Base-by-base conservation (phyloP, 108 stramenopile genomes). In the Cyclotella sp. region DNA sequence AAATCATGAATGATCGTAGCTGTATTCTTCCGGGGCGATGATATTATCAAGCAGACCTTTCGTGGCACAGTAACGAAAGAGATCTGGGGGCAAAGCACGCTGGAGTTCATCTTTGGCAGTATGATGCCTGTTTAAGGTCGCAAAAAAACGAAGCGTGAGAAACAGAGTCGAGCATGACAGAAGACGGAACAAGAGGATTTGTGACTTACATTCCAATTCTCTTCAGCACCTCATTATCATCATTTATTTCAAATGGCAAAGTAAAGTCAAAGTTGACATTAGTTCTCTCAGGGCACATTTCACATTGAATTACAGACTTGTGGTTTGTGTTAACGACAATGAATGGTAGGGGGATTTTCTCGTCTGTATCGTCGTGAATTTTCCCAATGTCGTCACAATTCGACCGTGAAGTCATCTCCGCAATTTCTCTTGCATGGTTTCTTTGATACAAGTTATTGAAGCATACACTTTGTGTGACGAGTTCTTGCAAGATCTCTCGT, bases 141-240 rank as follows among this genome's bases (percentile, higher is more conserved):
- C 28, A 34, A 49, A 52, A 53, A 52, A 53, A 63, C 51, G 54
- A 52, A 58, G 66, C 53, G 30, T 43, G 8, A 19, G 19, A 51
- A 19, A 51, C 34, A 34, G 34, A 34, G 34, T 2, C 34, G 34
- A 5, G 2, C 34, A 6, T 6, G 8, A 16, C 19, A 3, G 8
- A 51, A 8, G 8, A 19, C 3, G 8, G 49, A 16, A 3, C 49
- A 51, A 19, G 49, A 51, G 49, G 49, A 51, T 34, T 34, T 6
- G 34, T 34, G 26, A 3, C 91, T 86, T 82, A 91, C 93, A 97
- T 79, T 69, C 90, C 93, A 63, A 98, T 83, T 69, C 89, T 85
- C 85, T 94, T 97, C 62, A 98, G 74, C 40, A 98, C 95, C 27
- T 95, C 94, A 77, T 95, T 96, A 84, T 97, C 97, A 78, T 97